Evolutionary conservation across 2,329 filamentous ascomycete genomes (phyloP).

Genomic region (Botrytis cinerea): DNA sequence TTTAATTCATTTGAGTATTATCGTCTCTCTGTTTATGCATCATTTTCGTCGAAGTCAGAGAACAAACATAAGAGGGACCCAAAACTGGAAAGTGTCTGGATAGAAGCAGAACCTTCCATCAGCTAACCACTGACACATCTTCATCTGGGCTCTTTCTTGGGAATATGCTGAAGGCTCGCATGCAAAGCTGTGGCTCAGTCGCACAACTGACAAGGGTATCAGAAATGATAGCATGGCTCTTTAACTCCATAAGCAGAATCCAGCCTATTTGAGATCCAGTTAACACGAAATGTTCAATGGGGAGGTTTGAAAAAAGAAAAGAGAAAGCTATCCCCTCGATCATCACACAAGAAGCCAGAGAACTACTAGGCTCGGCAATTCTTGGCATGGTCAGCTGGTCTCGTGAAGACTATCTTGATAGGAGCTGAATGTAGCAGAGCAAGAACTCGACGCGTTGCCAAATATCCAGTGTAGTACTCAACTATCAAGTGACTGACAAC

Average conservation of each 20-base stretch:
- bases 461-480: too few relatives aligned
- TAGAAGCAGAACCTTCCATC: too few relatives aligned
- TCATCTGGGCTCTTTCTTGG: neutral
- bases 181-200: neutral
- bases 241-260: too few relatives aligned
- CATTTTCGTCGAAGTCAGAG: too few relatives aligned
- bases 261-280: neutral
- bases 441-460: neutral
- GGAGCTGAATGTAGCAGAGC: neutral
- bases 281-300: neutral
- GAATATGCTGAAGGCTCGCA: neutral
- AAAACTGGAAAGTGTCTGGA: neutral
- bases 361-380: neutral
- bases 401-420: neutral
- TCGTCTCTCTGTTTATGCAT: neutral
- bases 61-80: too few relatives aligned
- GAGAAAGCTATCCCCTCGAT: neutral
- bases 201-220: neutral
- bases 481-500: neutral
- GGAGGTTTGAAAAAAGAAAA: fast-evolving
- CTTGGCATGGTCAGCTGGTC: neutral
- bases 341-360: neutral
- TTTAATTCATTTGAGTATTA: neutral
- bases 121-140: neutral
- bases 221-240: neutral